Percentiles rank a stretch among this genome's conserved stretches.
phyloP scores from a whole-genome alignment of 352 stramenopile species.

The Phytophthora multivora region DNA sequence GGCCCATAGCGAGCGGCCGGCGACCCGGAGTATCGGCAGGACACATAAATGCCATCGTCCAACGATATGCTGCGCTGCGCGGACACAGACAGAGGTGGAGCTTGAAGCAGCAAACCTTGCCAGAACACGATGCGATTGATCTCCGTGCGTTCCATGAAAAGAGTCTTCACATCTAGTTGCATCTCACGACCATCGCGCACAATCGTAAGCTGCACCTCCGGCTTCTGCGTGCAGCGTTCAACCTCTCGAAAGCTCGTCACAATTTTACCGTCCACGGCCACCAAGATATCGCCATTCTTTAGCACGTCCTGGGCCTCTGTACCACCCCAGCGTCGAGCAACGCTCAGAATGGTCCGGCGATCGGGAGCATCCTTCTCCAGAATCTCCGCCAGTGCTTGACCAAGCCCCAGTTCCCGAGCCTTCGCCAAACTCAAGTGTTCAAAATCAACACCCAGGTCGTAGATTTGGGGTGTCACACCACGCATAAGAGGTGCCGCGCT shows the following conservation, averaged over 20 bases:
- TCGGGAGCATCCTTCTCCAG: slow-evolving; percentile 76
- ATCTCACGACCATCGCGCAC: slow-evolving; percentile 82
- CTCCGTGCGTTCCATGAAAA: slow-evolving; percentile 83
- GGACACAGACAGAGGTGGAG: slow-evolving; percentile 85
- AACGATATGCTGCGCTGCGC: slow-evolving; percentile 83
- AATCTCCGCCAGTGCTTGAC: slow-evolving; percentile 74
- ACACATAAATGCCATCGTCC: slow-evolving; percentile 88
- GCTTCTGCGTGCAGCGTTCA: slow-evolving; percentile 81
- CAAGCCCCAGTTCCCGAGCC: slow-evolving; percentile 85
- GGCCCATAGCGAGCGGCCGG: slow-evolving; percentile 89
- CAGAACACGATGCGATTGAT: slow-evolving; percentile 93
- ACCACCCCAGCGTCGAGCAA: slow-evolving; percentile 77
- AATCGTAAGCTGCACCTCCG: slow-evolving; percentile 81
- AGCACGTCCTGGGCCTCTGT: slow-evolving; percentile 71
- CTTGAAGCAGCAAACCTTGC: slow-evolving; percentile 90
- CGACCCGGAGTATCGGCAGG: slow-evolving; percentile 87
- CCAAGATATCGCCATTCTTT: slow-evolving; percentile 86
- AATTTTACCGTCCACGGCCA: slow-evolving; percentile 82
- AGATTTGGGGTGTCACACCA: slow-evolving; percentile 73
- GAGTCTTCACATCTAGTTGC: slow-evolving; percentile 72
- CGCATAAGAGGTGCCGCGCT: slow-evolving; percentile 75
- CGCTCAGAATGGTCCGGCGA: slow-evolving; percentile 79
- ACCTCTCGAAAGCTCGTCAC: slow-evolving; percentile 89
- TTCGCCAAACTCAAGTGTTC: slow-evolving; percentile 90
- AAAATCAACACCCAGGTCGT: slow-evolving; percentile 86